Evolutionary conservation across 2,329 filamentous ascomycete genomes (phyloP), one percentile per base, ranked within the genome.

Genomic region (Aspergillus piperis): DNA sequence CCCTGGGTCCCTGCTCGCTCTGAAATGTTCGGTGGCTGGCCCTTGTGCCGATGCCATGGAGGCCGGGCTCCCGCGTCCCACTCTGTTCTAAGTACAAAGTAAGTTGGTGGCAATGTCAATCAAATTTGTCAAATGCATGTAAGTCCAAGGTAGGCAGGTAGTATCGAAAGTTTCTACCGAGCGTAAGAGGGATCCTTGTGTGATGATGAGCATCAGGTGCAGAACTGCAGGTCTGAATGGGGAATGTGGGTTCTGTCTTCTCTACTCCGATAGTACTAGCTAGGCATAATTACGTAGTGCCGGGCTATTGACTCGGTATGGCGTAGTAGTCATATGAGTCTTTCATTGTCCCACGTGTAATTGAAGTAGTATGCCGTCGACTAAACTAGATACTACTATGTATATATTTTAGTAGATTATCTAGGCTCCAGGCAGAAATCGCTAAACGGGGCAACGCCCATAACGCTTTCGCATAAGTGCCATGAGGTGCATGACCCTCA

Each of bases 1-100:
- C 61, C 61, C 61, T 63, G 61, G 58, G 58, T 55, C 61, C 61
- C 55, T 63, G 61, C 61, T 58, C 32, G 6, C 30, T 51, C 25
- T 51, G 49, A 39, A 38, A 36, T 48, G 21, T 39, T 49, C 15
- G 17, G 57, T 59, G 57, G 52, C 42, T 57, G 48, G 30, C 36
- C 38, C 19, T 47, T 44, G 47, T 50, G 47, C 30, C 25, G n/a
- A 50, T 32, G 23, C 44, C 44, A 30, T 49, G 44, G 44, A 49
- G 44, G 54, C 41, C 41, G 39, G 41, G 27, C n/a, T 25, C 47
- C 47, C 47, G 47, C 27, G 47, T 17, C 30, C 47, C 25, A 50
- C 25, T 36, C 11, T 36, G 32, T 4, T 13, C 11, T 13, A 36
- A 6, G 32, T 36, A 13, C 32, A 36, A 36, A 36, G 32, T 13